Conservation (phyloP, 768 basidiomycete genomes). For the Lentinus brumalis region DNA sequence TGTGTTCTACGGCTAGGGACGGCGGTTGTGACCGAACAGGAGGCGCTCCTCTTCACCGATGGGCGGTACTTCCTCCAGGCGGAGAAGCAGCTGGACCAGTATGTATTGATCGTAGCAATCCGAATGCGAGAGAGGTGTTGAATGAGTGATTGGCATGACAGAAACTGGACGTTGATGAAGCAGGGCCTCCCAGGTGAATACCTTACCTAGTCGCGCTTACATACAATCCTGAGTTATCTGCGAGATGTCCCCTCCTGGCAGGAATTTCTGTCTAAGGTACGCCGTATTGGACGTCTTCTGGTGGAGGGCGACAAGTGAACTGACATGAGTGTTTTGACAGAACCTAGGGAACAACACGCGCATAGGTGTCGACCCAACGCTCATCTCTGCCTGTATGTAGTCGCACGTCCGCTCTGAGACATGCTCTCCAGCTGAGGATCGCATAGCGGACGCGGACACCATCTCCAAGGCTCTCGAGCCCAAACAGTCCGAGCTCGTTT, state of each 20-base stretch:
- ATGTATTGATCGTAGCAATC: conserved; percentile 25
- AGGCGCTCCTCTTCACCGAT: conserved; percentile 90
- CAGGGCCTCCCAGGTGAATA: conserved; percentile 75
- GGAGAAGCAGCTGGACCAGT: conserved; percentile 84
- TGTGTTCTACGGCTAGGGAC: conserved; percentile 50
- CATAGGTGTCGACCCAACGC: conserved; percentile 82
- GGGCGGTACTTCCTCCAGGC: conserved; percentile 96
- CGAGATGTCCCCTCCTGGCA: conserved; percentile 90
- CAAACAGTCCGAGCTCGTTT: conserved; percentile 62
- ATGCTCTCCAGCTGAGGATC: not conserved
- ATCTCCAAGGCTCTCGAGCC: conserved; percentile 58
- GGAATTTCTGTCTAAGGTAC: conserved; percentile 76
- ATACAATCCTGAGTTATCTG: conserved; percentile 12
- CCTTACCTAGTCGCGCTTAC: conserved; percentile 8
- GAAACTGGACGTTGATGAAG: conserved; percentile 94
- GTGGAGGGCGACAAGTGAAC: not conserved
- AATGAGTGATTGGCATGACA: conserved; percentile 29
- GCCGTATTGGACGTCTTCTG: not conserved
- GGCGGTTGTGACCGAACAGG: conserved; percentile 69
- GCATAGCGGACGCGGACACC: conserved; percentile 62
- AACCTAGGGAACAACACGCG: conserved; percentile 60
- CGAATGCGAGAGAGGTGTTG: too few species aligned
- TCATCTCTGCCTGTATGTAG: conserved; percentile 65
- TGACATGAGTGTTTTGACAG: conserved; percentile 34
- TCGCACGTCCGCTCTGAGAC: too few species aligned